Base-by-base conservation (phyloP, 208 protist genomes). In the Acanthamoeba quina region DNA sequence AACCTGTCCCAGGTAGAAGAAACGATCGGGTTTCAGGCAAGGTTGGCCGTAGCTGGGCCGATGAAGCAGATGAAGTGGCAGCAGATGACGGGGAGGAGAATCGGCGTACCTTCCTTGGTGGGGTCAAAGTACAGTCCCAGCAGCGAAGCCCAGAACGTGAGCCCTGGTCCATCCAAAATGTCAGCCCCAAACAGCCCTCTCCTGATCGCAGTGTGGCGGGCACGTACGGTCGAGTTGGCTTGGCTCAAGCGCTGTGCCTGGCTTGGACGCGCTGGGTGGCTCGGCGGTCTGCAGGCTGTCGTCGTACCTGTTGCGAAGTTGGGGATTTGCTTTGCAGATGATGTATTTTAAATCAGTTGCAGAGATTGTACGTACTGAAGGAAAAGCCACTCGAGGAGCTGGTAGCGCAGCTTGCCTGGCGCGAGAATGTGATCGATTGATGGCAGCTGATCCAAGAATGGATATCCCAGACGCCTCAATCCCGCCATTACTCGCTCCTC, bases 381-480 rank as follows among this genome's bases (percentile, higher is more conserved):
- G 29, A 86, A 86, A 15, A 86, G 78, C 78, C 78, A 86, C 31
- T 86, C 78, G 17, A 54, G 49, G 47, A 86, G 78, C 29, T 86
- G 78, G 19, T 86, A 86, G 26, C 78, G 78, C 26, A 86, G 78
- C 78, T 86, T 86, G 78, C 78, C 78, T 26, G 78, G 78, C 7
- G 29, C 34, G 49, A 86, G 41, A 31, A 86, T 62, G 29, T 54
- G 52, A 10, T 86, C 78, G 24, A 62, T 86, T 7, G 78, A 86
- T 5, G 78, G 78, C 78, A 86, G 29, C 52, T 86, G 13, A 31
- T 86, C 78, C 2, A 86, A 26, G 31, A 47, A 41, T 5, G 78
- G 78, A 21, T 86, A 86, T 47, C 78, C 49, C 47, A 86, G 52
- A 0, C 78, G 41, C 49, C 78, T 29, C 49, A 86, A 26, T 10